phyloP scores from a whole-genome alignment of 495 filamentous ascomycete species.

The Trichoderma virens region DNA sequence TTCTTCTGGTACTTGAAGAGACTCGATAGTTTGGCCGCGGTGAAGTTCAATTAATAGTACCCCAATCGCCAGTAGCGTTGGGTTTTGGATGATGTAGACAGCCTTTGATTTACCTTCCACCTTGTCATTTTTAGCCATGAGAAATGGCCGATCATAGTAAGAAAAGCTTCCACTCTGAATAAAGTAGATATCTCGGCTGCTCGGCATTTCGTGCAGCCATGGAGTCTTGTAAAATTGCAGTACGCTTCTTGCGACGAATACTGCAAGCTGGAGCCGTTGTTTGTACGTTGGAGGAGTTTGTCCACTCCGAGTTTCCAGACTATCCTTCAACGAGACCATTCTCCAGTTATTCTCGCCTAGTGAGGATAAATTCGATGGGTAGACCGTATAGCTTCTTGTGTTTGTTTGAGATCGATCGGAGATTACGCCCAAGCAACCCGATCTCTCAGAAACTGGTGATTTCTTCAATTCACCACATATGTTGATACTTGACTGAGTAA shows the following conservation, averaged over 20 bases:
- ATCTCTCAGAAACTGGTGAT: not conserved
- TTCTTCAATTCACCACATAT: not conserved
- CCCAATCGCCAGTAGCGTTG: slow-evolving; percentile 13
- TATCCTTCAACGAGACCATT: not conserved
- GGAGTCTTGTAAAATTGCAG: slow-evolving; percentile 24
- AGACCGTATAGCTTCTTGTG: not conserved
- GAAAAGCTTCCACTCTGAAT: not conserved
- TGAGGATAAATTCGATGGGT: not conserved
- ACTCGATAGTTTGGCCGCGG: slow-evolving; percentile 11
- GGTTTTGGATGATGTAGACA: not conserved
- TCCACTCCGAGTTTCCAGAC: not conserved
- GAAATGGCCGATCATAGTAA: not conserved
- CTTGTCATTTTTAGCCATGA: not conserved
- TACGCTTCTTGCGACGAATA: slow-evolving; percentile 20
- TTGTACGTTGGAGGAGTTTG: not conserved
- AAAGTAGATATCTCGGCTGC: slow-evolving; percentile 22
- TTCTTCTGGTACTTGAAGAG: not conserved
- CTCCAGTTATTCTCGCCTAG: not conserved
- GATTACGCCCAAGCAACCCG: not conserved
- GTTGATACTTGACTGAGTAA: not conserved
- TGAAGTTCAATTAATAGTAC: slow-evolving; percentile 18
- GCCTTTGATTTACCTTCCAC: not conserved
- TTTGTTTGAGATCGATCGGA: not conserved
- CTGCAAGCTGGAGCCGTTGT: not conserved
- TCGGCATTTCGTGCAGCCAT: slow-evolving; percentile 17